These are phyloP conservation scores for Aegilops tauschii DNA, from an alignment of 176 grass and related monocot genomes.

Conservation along the genomic window DNA sequence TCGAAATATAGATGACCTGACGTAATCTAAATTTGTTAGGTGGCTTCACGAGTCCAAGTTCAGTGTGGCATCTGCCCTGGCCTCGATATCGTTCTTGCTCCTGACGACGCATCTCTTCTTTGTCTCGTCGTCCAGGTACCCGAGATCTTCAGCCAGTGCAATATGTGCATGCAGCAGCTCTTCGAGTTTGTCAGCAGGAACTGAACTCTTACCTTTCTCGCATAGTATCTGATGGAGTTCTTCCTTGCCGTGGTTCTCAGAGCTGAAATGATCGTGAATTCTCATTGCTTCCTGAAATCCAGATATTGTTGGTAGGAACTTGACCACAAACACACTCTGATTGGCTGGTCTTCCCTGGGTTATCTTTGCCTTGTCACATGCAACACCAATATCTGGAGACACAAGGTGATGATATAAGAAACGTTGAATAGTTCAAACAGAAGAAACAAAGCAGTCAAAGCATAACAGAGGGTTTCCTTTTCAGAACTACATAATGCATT, in stretches of 20 bases:
- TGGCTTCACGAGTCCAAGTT: slow-evolving; percentile 38
- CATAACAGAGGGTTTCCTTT: neutral
- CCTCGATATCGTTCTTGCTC: slow-evolving; percentile 72
- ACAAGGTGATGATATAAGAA: slow-evolving; percentile 2
- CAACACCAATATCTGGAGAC: slow-evolving; percentile 57
- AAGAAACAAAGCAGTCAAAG: neutral
- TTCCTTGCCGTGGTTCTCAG: slow-evolving; percentile 59
- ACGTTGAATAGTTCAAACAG: neutral
- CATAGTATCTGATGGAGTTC: slow-evolving; percentile 40
- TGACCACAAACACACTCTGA: slow-evolving; percentile 55
- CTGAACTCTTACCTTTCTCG: slow-evolving; percentile 28
- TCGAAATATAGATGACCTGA: slow-evolving; percentile 3
- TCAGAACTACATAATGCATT: neutral
- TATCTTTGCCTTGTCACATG: slow-evolving; percentile 46
- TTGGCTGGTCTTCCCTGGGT: slow-evolving; percentile 48
- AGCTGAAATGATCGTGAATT: slow-evolving; percentile 48
- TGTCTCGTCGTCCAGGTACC: slow-evolving; percentile 51
- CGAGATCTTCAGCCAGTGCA: slow-evolving; percentile 63
- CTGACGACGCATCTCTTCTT: slow-evolving; percentile 63
- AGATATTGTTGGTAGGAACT: slow-evolving; percentile 65
- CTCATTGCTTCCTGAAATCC: slow-evolving; percentile 79
- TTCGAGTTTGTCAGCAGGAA: slow-evolving; percentile 33
- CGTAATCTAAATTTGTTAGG: neutral
- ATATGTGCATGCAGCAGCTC: slow-evolving; percentile 58
- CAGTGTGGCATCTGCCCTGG: slow-evolving; percentile 48